Evolutionary conservation across 345 rosid genomes (phyloP).

Genomic region (Syzygium jambos): DNA sequence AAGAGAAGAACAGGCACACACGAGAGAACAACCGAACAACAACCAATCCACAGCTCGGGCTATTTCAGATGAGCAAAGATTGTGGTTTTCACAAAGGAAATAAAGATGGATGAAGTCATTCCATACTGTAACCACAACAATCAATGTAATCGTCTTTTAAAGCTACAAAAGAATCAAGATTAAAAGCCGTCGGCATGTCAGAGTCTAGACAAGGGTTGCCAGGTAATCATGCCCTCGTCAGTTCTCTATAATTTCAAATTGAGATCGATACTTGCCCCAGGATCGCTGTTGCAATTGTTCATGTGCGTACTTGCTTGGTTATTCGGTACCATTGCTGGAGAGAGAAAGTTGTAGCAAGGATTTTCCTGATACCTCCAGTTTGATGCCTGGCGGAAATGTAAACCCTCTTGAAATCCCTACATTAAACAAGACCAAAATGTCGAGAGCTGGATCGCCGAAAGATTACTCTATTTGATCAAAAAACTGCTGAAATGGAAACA

Average conservation of each 20-base stretch:
- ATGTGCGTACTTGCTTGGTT: conserved; percentile 7
- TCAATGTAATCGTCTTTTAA: background rate
- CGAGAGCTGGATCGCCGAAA: background rate
- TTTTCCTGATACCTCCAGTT: conserved; percentile 7
- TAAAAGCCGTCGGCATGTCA: background rate
- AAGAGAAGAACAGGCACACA: background rate
- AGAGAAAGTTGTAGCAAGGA: conserved; percentile 34
- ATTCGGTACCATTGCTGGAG: conserved; percentile 14
- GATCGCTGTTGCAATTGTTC: conserved; percentile 11
- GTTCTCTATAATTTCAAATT: conserved; percentile 31
- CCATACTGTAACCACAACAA: background rate
- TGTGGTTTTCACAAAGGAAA: background rate
- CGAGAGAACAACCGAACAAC: background rate
- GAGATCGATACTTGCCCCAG: conserved; percentile 37
- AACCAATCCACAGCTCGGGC: background rate
- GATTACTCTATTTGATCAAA: background rate
- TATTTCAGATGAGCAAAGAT: background rate
- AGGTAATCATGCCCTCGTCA: background rate
- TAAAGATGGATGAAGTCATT: background rate
- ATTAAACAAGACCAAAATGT: background rate
- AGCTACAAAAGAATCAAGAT: background rate
- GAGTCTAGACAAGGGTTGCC: background rate
- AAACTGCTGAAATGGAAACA: background rate
- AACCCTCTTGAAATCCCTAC: conserved; percentile 23
- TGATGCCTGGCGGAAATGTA: conserved; percentile 1